phyloP scores from a whole-genome alignment of 2,329 filamentous ascomycete genomes.

The Gnomoniopsis sp. region DNA sequence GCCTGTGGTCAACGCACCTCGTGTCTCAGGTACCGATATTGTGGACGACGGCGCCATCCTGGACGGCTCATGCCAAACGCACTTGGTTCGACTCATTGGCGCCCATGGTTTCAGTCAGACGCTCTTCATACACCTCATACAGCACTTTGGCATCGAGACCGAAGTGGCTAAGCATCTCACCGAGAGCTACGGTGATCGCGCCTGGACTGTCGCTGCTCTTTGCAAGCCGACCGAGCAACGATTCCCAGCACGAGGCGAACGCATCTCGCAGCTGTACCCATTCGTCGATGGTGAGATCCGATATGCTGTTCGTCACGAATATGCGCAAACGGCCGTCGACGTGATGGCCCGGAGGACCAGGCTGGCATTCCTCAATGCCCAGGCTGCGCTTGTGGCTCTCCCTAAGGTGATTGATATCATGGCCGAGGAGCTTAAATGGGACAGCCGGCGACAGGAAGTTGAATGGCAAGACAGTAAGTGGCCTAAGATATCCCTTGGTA shows the following conservation, averaged over 20 bases:
- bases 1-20: conserved; percentile 51
- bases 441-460: conserved; percentile 63
- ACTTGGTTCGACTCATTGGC: conserved; percentile 68
- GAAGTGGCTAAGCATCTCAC: conserved; percentile 88
- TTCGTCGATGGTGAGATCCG: conserved; percentile 90
- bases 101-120: conserved; percentile 83
- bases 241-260: conserved; percentile 79
- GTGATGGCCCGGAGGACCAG: conserved; percentile 81
- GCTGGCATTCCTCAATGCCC: conserved; percentile 86
- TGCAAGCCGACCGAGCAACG: conserved; percentile 72
- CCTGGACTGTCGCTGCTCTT: conserved; percentile 84
- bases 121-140: conserved; percentile 91
- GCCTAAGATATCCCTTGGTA: conserved; percentile 4
- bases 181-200: conserved; percentile 84
- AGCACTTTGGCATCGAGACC: conserved; percentile 88
- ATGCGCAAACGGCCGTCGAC: conserved; percentile 86
- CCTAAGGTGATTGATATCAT: conserved; percentile 87
- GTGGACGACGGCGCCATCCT: conserved; percentile 70
- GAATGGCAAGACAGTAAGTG: conserved; percentile 76
- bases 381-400: conserved; percentile 82
- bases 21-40: conserved; percentile 63
- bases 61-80: conserved; percentile 72
- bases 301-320: conserved; percentile 85
- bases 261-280: conserved; percentile 77
- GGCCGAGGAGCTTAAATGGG: conserved; percentile 80